Evolutionary conservation across 371 early-diverging fungal genomes (phyloP), one percentile per base, ranked within the genome.

Genomic region (Nematocida sp.): DNA sequence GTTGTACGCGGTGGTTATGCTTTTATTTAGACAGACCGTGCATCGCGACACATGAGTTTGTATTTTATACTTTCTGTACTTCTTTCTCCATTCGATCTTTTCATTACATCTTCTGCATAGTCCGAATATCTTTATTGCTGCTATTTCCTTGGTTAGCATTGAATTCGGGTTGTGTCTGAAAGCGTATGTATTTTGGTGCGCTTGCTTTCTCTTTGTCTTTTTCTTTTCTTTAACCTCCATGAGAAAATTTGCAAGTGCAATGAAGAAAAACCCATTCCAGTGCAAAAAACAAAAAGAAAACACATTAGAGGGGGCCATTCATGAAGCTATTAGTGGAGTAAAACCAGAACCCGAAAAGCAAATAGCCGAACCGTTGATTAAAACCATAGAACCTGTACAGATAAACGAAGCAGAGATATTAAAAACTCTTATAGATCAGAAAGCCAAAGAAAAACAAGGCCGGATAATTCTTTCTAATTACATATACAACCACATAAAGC

Each of bases 41-140:
- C 76, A 75, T 44, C 54, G 7, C 4, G 76, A 67, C 15, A 75
- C 13, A 40, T 75, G 76, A 6, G 42, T 66, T 52, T 75, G 76
- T 13, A 75, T 67, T 58, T 75, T 75, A 70, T 75, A 75, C 76
- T 75, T 75, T 55, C 66, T 33, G 70, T 75, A 75, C 66, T 75
- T 15, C 46, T 75, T 75, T 66, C 64, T 75, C 76, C 76, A 75
- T 4, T 72, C 33, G 11, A 75, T 75, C 27, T 75, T 75, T 4
- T 75, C 76, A 9, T 5, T 75, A 58, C 76, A 75, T 56, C 76
- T 67, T 66, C 66, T 52, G 66, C 76, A 75, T 7, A 75, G 76
- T 0, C 52, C 47, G 7, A 25, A 20, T 18, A 75, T 62, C 25
- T 75, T 75, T 52, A 75, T 75, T 9, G 61, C 62, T 50, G 61